Evolutionary conservation across 768 basidiomycete species (phyloP).

Genomic region (Naganishia antarctica): DNA sequence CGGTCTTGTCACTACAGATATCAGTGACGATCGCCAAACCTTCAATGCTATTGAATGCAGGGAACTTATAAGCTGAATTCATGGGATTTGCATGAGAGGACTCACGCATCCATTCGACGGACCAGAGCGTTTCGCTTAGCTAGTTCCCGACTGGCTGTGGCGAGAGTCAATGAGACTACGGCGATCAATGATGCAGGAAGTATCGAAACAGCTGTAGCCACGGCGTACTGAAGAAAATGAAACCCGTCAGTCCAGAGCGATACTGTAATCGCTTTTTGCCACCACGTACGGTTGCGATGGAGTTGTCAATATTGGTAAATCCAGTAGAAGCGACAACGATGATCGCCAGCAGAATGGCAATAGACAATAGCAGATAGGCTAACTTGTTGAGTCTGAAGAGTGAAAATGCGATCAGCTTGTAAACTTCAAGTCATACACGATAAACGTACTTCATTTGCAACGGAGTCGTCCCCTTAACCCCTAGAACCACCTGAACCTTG

Average conservation of each 20-base stretch:
- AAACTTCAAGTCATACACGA: too few relatives aligned
- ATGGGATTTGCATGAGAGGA: neutral
- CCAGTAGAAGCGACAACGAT: slow-evolving; percentile 50
- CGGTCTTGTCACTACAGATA: slow-evolving; percentile 64
- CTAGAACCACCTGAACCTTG: slow-evolving; percentile 37
- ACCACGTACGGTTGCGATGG: slow-evolving; percentile 24
- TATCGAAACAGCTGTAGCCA: slow-evolving; percentile 50
- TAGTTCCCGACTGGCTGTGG: slow-evolving; percentile 58
- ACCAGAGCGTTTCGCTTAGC: slow-evolving; percentile 59
- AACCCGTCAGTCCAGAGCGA: neutral
- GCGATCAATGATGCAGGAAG: slow-evolving; percentile 53
- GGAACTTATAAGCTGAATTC: neutral
- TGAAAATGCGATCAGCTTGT: too few relatives aligned
- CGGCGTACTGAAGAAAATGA: slow-evolving; percentile 43
- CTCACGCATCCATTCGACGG: slow-evolving; percentile 58
- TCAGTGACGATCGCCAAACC: slow-evolving; percentile 58
- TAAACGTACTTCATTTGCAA: slow-evolving; percentile 50
- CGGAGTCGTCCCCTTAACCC: slow-evolving; percentile 51
- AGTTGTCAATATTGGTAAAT: slow-evolving; percentile 35
- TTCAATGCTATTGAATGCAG: slow-evolving; percentile 50
- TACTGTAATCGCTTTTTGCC: neutral
- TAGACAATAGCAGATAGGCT: slow-evolving; percentile 47
- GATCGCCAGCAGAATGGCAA: slow-evolving; percentile 47
- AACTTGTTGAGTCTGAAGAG: slow-evolving; percentile 45
- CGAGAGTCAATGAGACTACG: slow-evolving; percentile 59